Percentiles rank a stretch among this genome's conserved stretches.
phyloP scores from a whole-genome alignment of 1,284 basidiomycete genomes.

The Cryptococcus sp. region DNA sequence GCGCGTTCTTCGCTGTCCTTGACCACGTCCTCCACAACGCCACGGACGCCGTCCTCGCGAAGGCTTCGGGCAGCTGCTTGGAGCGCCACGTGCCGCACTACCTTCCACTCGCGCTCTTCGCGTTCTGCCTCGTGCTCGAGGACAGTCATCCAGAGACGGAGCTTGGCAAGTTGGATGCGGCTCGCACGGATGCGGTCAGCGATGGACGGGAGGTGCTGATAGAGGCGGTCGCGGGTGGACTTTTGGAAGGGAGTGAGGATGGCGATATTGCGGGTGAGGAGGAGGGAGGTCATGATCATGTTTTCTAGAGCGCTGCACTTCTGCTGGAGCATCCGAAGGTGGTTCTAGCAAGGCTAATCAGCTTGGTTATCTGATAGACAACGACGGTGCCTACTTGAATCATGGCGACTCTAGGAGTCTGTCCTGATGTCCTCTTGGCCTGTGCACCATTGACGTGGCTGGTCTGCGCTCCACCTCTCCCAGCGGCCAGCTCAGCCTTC shows the following conservation, averaged over 20 bases:
- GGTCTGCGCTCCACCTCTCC: slow-evolving; percentile 29
- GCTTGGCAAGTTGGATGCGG: slow-evolving; percentile 68
- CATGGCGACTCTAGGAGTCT: slow-evolving; percentile 7
- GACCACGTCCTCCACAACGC: slow-evolving; percentile 30
- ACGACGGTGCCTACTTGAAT: slow-evolving; percentile 7
- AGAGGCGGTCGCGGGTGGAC: slow-evolving; percentile 71
- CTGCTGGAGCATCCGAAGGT: slow-evolving; percentile 63
- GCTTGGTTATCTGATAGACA: not conserved
- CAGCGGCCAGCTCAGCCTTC: slow-evolving; percentile 69
- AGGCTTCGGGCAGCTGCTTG: slow-evolving; percentile 62
- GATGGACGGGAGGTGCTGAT: slow-evolving; percentile 61
- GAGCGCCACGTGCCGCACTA: slow-evolving; percentile 66
- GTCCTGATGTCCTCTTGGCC: not conserved
- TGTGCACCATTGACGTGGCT: not conserved
- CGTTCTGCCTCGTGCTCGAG: slow-evolving; percentile 68
- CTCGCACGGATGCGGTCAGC: slow-evolving; percentile 64
- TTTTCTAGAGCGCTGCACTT: slow-evolving; percentile 59
- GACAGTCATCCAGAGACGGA: slow-evolving; percentile 70
- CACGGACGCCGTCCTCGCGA: slow-evolving; percentile 23
- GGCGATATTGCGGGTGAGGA: slow-evolving; percentile 74
- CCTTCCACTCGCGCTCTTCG: slow-evolving; percentile 66
- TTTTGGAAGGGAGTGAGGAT: slow-evolving; percentile 82
- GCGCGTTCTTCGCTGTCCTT: slow-evolving; percentile 1
- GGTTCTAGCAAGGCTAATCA: slow-evolving; percentile 45
- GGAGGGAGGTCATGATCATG: slow-evolving; percentile 67